Base-by-base conservation (phyloP, 139 green algal genomes). In the Raphidocelis subcapitata region DNA sequence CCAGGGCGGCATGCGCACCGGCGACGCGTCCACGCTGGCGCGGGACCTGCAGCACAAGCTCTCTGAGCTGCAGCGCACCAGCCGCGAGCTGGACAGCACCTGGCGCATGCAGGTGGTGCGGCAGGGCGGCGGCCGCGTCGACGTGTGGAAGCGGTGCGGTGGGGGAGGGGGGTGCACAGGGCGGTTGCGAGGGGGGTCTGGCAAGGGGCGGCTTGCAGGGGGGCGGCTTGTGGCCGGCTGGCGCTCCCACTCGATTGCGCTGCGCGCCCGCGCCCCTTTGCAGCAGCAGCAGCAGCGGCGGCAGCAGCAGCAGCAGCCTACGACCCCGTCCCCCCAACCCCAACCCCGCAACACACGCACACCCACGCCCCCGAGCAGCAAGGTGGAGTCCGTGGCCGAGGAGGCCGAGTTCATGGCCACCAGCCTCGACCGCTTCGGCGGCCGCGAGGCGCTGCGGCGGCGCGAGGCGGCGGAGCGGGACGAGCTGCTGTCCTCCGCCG, bases 71-170 rank as follows among this genome's bases (percentile, higher is more conserved):
- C 85, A 93, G 84, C 72, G 82, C n/a, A 88, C 83, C 28, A 91
- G 80, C 65, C 32, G 64, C 20, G 85, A 94, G 47, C 81, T 96
- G 81, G 91, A 97, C 54, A 86, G 76, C n/a, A 73, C 83, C 10
- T 96, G 90, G 88, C 86, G 92, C 26, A 96, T 97, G 91, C 86
- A 92, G 52, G 73, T 88, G 2, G 69, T 96, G 1, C 73, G 88
- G 15, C 86, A 93, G 70, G 37, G 51, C 32, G 65, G 64, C 57
- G 67, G 69, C 26, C 90, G 88, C 64, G 72, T 86, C 1, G 84
- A 94, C 32, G 62, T 96, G 0, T 96, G 91, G 91, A 92, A 90
- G 59, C 56, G 84, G 87, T 84, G n/a, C 79, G 41, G 20, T 31
- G 5, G 26, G 26, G 12, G 26, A 24, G 24, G 32, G 3, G 8